A percentile compares a stretch with the other conserved stretches of the same genome.
These are phyloP conservation scores for Phytophthora fragariaefolia DNA, from an alignment of 352 stramenopile species.

Conservation along the genomic window DNA sequence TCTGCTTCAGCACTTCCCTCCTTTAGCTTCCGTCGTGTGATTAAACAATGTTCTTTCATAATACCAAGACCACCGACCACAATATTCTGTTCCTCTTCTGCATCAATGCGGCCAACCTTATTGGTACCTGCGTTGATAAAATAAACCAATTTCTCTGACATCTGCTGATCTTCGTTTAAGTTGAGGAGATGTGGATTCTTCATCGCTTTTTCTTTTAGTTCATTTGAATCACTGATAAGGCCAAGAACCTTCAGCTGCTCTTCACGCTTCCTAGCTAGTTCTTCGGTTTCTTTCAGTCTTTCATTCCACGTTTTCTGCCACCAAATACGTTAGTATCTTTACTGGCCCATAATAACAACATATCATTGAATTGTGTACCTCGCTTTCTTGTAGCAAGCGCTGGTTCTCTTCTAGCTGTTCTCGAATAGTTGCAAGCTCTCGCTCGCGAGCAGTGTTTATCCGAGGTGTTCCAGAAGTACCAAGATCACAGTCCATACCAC, in stretches of 20 bases:
- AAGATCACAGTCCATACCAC: conserved; percentile 32
- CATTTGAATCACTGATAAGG: conserved; percentile 61
- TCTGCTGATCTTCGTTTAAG: conserved; percentile 88
- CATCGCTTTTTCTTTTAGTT: conserved; percentile 64
- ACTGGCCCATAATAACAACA: no score
- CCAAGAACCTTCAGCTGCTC: conserved; percentile 79
- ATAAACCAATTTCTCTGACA: conserved; percentile 86
- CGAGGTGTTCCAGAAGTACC: conserved; percentile 21
- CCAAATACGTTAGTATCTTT: conserved; percentile 2
- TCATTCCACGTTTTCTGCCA: conserved; percentile 83
- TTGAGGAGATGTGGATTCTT: conserved; percentile 86
- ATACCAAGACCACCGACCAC: conserved; percentile 82
- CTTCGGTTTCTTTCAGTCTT: conserved; percentile 79
- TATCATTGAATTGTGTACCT: conserved; percentile 56
- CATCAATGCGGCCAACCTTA: conserved; percentile 71
- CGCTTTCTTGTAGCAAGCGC: conserved; percentile 73
- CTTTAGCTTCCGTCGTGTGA: conserved; percentile 28
- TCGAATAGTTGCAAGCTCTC: conserved; percentile 64
- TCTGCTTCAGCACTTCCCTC: conserved; percentile 1
- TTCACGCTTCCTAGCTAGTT: conserved; percentile 81
- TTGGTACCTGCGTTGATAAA: conserved; percentile 70
- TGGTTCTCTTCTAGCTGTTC: conserved; percentile 86
- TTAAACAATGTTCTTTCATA: conserved; percentile 75
- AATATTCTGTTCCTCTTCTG: conserved; percentile 74
- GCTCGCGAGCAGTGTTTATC: conserved; percentile 56